These are phyloP conservation scores for Capillidium heterosporum DNA, from an alignment of 371 early-diverging fungal genomes.

Conservation along the genomic window DNA sequence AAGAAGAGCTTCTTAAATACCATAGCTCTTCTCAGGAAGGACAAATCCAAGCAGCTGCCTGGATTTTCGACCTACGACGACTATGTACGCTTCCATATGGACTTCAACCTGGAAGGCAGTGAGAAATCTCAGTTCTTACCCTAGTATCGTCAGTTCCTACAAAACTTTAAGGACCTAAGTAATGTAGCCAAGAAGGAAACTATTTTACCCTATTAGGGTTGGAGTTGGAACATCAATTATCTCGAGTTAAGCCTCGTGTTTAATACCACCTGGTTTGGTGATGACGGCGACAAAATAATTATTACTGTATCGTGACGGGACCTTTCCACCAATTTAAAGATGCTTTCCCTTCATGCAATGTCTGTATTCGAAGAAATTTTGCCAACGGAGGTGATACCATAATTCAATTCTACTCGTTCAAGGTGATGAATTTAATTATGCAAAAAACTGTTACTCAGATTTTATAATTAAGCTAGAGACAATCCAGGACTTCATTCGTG, in stretches of 20 bases:
- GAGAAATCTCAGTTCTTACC: not conserved
- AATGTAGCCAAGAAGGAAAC: not conserved
- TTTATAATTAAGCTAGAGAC: slow-evolving; percentile 18
- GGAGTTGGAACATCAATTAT: slow-evolving; percentile 12
- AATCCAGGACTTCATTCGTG: slow-evolving; percentile 25
- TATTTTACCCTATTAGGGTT: slow-evolving; percentile 12
- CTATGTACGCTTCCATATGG: not conserved
- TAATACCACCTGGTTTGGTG: not conserved
- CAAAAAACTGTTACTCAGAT: slow-evolving; percentile 9
- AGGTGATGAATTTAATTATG: not conserved
- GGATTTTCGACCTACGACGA: too few relatives aligned
- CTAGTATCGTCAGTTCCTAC: not conserved
- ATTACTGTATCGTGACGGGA: slow-evolving; percentile 11
- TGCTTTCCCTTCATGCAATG: slow-evolving; percentile 5
- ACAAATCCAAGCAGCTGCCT: too few relatives aligned
- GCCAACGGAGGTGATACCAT: not conserved
- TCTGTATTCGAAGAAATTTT: slow-evolving; percentile 10
- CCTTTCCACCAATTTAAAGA: not conserved
- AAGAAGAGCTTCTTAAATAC: not conserved
- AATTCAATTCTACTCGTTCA: not conserved
- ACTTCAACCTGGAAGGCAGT: not conserved
- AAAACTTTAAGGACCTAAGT: not conserved
- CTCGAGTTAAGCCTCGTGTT: slow-evolving; percentile 8
- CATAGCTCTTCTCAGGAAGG: not conserved
- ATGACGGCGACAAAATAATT: not conserved